Conservation (phyloP, 768 basidiomycete species). For the Collybiopsis luxurians region DNA sequence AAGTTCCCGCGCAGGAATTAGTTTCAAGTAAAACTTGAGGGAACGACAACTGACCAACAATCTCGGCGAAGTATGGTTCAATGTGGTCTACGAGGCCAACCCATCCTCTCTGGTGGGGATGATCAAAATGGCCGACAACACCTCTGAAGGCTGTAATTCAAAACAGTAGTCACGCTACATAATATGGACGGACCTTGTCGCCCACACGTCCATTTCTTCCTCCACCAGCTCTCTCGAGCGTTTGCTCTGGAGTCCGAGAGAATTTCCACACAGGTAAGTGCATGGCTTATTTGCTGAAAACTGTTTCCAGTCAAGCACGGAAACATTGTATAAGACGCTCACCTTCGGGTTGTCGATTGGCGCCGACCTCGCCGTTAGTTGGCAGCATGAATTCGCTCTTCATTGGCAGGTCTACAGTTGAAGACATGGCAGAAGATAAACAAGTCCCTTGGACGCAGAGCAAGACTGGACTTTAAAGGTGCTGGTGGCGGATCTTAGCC, state of each 20-base stretch:
- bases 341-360: constrained; percentile 30
- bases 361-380: constrained; percentile 48
- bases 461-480: neutral
- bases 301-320: neutral
- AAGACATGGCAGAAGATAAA: constrained; percentile 14
- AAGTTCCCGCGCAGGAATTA: neutral
- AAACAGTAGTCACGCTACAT: constrained; percentile 8
- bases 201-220: constrained; percentile 87
- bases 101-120: constrained; percentile 86
- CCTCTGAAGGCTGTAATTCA: constrained; percentile 47
- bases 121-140: constrained; percentile 86
- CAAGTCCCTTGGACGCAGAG: too few species aligned
- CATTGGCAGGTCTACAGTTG: constrained; percentile 30
- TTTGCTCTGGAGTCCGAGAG: constrained; percentile 80
- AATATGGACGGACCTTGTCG: constrained; percentile 46
- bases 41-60: constrained; percentile 63
- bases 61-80: constrained; percentile 69
- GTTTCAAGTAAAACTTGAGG: neutral
- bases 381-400: constrained; percentile 58
- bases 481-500: too few species aligned
- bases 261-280: constrained; percentile 95
- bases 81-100: constrained; percentile 70
- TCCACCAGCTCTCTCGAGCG: constrained; percentile 68
- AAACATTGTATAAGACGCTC: constrained; percentile 28
- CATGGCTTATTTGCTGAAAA: constrained; percentile 42